Percentiles rank a stretch among this genome's conserved stretches.
Conservation (phyloP, 1,139 yeast species). For the Hansenula anomala region DNA sequence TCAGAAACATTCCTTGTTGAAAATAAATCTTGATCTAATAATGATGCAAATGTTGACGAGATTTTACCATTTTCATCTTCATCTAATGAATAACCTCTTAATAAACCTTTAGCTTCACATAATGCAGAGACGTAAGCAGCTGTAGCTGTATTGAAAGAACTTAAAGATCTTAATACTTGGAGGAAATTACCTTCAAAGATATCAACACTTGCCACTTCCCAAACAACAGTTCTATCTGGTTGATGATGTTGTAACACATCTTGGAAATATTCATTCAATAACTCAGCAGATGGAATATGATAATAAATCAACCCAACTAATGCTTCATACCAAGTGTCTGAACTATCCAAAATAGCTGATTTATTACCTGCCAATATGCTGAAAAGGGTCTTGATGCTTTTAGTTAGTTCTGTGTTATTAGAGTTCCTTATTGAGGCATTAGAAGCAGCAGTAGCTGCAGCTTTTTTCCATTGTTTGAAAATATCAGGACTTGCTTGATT, state of each 20-base stretch:
- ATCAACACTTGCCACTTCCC: conserved; percentile 65
- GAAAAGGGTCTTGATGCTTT: conserved; percentile 13
- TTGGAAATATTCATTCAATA: conserved; percentile 38
- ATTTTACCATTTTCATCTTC: conserved; percentile 15
- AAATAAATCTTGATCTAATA: conserved; percentile 25
- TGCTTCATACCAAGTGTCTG: conserved; percentile 70
- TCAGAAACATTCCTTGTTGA: conserved; percentile 45
- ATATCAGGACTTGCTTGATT: conserved; percentile 20
- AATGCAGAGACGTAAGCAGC: conserved; percentile 64
- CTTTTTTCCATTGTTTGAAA: conserved; percentile 32
- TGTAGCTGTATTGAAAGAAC: conserved; percentile 59
- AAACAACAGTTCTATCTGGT: conserved; percentile 33
- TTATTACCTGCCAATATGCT: conserved; percentile 43
- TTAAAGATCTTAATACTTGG: conserved; percentile 56
- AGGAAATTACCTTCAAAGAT: conserved; percentile 55
- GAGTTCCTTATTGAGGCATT: conserved; percentile 18
- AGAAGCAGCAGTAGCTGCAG: conserved; percentile 21
- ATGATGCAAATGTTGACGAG: conserved; percentile 1
- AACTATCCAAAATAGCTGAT: conserved; percentile 41
- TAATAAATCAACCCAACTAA: conserved; percentile 56
- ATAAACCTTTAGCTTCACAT: conserved; percentile 59
- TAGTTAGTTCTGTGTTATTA: conserved; percentile 10
- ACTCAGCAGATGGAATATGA: conserved; percentile 49
- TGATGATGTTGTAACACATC: conserved; percentile 29
- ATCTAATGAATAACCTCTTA: conserved; percentile 35